Evolutionary conservation across 1,284 basidiomycete species (phyloP), one percentile per base, ranked within the genome.

Genomic region (Ceratorhiza oryzae-sativae): DNA sequence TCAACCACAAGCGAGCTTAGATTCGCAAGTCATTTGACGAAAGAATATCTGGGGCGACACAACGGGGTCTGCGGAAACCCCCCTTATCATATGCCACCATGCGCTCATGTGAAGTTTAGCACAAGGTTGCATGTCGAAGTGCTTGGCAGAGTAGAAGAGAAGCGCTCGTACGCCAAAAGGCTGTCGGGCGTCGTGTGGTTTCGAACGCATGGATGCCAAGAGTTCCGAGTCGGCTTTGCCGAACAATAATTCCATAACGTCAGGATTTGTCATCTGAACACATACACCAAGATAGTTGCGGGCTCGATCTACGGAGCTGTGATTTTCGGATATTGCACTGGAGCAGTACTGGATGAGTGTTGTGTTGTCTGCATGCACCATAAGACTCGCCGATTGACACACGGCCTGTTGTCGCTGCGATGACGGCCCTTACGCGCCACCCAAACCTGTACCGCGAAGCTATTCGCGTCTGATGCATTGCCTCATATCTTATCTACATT

Each of bases 71-170:
- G 58, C 39, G 58, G 36, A 60, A 23, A 60, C 23, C n/a, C 36
- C n/a, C 25, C 58, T 60, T 60, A 60, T 60, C 58, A 27, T 39
- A 32, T 1, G 23, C 12, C 39, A 25, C 58, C 58, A 60, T 60
- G 58, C 39, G 58, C 25, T 23, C 15, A n/a, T 27, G 58, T 60
- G 58, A 42, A 42, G n/a, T 23, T 25, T 39, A 42, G 58, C 58
- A 60, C 58, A 60, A 60, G 58, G 58, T 60, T 60, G 39, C 39
- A 60, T 27, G 58, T 15, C n/a, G 10, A 39, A 42, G 42, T 20
- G 58, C 39, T 60, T 60, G 58, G 58, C 58, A 42, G 39, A 60
- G 58, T 42, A 59, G 56, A 25, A 42, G 20, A 42, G 58, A 60
- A 60, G 18, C 36, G 4, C n/a, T 60, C 1, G 51, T 23, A 27